Percentiles rank a stretch among this genome's conserved stretches.
phyloP scores from a whole-genome alignment of 306 rosid species.

The Malus fusca region DNA sequence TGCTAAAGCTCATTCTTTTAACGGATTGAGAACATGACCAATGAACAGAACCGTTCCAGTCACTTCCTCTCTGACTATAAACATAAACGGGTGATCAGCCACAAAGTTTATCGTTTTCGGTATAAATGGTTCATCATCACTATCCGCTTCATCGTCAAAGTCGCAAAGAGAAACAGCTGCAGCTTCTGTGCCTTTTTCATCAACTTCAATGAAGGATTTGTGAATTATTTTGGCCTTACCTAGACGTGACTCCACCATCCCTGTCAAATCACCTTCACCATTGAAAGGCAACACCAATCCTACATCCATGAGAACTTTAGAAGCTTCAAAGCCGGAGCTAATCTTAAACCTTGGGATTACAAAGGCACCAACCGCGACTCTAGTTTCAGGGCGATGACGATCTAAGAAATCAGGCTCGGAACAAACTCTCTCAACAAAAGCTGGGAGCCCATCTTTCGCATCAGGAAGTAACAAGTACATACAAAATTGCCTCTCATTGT shows the following conservation, averaged over 20 bases:
- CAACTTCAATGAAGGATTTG: too few relatives aligned
- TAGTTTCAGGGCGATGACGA: constrained; percentile 30
- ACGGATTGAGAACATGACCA: neutral
- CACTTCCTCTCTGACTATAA: neutral
- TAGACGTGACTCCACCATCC: too few relatives aligned
- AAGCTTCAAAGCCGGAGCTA: too few relatives aligned
- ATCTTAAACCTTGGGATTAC: too few relatives aligned
- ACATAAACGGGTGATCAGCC: neutral
- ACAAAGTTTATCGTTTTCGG: neutral
- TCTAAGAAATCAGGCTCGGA: constrained; percentile 49
- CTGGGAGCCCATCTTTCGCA: constrained; percentile 54
- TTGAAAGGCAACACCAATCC: too few relatives aligned
- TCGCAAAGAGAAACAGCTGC: too few relatives aligned
- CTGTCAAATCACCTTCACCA: too few relatives aligned
- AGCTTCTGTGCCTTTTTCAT: too few relatives aligned
- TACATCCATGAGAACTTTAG: too few relatives aligned
- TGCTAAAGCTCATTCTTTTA: neutral
- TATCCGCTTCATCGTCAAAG: too few relatives aligned
- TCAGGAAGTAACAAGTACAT: constrained; percentile 75
- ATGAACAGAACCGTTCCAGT: neutral
- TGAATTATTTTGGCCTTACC: too few relatives aligned
- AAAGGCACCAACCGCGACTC: too few relatives aligned
- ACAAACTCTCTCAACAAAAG: constrained; percentile 49
- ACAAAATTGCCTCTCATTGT: constrained; percentile 39
- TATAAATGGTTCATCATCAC: neutral